Percentiles rank a stretch among this genome's conserved stretches.
These are phyloP conservation scores for Chaetomium fimeti DNA, from an alignment of 495 filamentous ascomycete genomes.

Conservation along the genomic window DNA sequence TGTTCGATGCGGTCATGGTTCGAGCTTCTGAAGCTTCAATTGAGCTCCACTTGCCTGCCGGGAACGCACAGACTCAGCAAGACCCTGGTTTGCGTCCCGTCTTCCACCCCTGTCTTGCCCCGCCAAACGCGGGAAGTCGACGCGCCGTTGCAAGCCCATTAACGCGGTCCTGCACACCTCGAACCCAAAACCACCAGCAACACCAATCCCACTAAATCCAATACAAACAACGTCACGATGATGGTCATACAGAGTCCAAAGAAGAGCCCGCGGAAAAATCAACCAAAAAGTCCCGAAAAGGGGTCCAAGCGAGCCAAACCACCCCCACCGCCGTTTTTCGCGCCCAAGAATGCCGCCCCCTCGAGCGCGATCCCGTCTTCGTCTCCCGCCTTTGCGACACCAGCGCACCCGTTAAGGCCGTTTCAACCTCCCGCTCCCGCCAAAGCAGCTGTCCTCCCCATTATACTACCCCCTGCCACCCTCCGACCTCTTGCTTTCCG, in stretches of 20 bases:
- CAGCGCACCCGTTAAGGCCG: constrained; percentile 67
- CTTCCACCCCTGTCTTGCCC: constrained; percentile 19
- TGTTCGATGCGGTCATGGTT: constrained; percentile 9
- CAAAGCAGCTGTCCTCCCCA: constrained; percentile 78
- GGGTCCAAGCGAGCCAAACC: constrained; percentile 36
- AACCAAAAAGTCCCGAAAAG: constrained; percentile 22
- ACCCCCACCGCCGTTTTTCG: constrained; percentile 40
- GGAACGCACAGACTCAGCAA: not conserved
- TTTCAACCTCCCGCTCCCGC: constrained; percentile 51
- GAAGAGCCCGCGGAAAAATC: constrained; percentile 31
- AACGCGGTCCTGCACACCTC: constrained; percentile 27
- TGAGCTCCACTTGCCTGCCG: constrained; percentile 20
- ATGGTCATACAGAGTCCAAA: constrained; percentile 34
- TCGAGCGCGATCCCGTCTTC: constrained; percentile 71
- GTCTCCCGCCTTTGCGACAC: constrained; percentile 84
- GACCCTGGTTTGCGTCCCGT: not conserved
- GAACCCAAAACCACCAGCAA: not conserved
- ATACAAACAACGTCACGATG: constrained; percentile 25
- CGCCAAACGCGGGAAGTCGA: constrained; percentile 31
- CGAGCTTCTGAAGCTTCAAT: not conserved
- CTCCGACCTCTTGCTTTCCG: constrained; percentile 90
- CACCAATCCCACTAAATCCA: not conserved
- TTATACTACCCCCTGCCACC: constrained; percentile 80
- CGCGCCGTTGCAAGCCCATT: constrained; percentile 31
- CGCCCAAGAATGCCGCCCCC: constrained; percentile 37